Percentiles rank a stretch among this genome's conserved stretches.
These are phyloP conservation scores for Condylostoma magnum DNA, from an alignment of 169 alveolate genomes.

Conservation along the genomic window DNA sequence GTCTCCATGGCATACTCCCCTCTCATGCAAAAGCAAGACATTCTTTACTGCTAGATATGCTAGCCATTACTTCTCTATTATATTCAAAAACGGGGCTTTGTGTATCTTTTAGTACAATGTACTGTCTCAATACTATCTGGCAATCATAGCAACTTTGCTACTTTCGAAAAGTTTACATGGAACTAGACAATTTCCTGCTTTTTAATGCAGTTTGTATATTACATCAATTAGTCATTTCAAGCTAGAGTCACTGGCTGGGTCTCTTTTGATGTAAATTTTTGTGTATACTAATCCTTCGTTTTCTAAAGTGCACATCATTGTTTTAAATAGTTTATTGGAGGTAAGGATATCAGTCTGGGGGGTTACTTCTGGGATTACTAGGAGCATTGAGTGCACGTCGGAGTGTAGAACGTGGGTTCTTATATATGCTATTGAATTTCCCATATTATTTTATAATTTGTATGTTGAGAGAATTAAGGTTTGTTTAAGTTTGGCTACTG, in stretches of 20 bases:
- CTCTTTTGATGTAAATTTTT: background rate
- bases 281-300: background rate
- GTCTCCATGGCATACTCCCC: slow-evolving; percentile 80
- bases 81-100: slow-evolving; percentile 62
- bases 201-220: background rate
- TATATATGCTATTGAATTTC: background rate
- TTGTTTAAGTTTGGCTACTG: too few relatives aligned
- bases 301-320: background rate
- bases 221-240: background rate
- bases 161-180: slow-evolving; percentile 13
- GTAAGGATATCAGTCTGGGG: background rate
- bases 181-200: background rate
- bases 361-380: background rate
- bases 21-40: slow-evolving; percentile 65
- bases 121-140: slow-evolving; percentile 66
- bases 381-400: slow-evolving; percentile 3
- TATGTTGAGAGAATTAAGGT: background rate
- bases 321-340: background rate
- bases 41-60: slow-evolving; percentile 74
- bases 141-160: slow-evolving; percentile 26
- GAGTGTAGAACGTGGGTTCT: background rate
- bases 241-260: background rate
- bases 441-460: background rate
- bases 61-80: slow-evolving; percentile 71
- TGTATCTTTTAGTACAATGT: slow-evolving; percentile 70